A percentile compares a stretch with the other conserved stretches of the same genome.
These are phyloP conservation scores for Cyberlindnera misumaiensis DNA, from an alignment of 805 yeast genomes.

Conservation along the genomic window DNA sequence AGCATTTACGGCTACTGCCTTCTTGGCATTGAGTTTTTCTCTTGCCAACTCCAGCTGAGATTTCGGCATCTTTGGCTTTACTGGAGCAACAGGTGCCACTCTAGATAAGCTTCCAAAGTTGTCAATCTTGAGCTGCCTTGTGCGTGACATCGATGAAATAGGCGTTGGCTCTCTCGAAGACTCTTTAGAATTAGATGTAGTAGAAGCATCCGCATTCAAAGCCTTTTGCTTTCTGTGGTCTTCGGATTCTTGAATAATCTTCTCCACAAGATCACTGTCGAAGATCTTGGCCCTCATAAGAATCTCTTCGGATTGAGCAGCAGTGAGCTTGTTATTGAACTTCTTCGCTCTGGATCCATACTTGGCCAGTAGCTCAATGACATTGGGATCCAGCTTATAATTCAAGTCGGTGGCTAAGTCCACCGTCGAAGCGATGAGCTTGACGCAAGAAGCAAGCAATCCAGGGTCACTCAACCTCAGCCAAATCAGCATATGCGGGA, in stretches of 20 bases:
- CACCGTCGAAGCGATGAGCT: constrained; percentile 57
- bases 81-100: constrained; percentile 18
- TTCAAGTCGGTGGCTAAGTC: constrained; percentile 54
- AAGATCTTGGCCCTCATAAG: constrained; percentile 53
- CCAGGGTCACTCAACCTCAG: constrained; percentile 75
- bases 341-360: constrained; percentile 61
- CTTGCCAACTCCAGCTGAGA: constrained; percentile 34
- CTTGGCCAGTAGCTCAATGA: constrained; percentile 51
- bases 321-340: constrained; percentile 63
- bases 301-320: constrained; percentile 58
- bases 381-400: constrained; percentile 42
- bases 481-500: constrained; percentile 70
- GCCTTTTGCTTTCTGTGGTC: constrained; percentile 26
- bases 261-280: constrained; percentile 47
- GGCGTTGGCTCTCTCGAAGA: constrained; percentile 8
- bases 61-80: constrained; percentile 24
- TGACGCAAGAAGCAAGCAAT: constrained; percentile 65
- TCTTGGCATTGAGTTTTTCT: constrained; percentile 21
- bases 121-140: constrained; percentile 30
- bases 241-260: constrained; percentile 38
- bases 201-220: neutral
- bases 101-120: constrained; percentile 32
- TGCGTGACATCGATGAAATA: constrained; percentile 16
- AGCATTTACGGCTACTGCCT: constrained; percentile 35
- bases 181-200: constrained; percentile 3